Evolutionary conservation across 306 rosid species (phyloP).

Genomic region (Coriaria nepalensis): DNA sequence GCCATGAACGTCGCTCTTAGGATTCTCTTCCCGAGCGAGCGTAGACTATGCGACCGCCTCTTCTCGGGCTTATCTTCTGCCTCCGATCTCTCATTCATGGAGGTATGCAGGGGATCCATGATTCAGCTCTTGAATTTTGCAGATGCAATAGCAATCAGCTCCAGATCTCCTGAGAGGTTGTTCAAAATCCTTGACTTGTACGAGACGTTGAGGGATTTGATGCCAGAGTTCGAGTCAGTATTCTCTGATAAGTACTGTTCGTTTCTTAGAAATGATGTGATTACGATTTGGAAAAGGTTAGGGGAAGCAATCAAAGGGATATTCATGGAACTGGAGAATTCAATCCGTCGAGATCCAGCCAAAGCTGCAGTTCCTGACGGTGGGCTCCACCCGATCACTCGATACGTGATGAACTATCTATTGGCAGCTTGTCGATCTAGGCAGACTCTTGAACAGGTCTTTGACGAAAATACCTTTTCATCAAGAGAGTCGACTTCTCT

Average conservation of each 20-base stretch:
- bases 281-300: constrained; percentile 73
- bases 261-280: constrained; percentile 57
- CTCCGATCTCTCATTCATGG: constrained; percentile 74
- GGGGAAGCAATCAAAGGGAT: constrained; percentile 79
- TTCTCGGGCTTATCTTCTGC: constrained; percentile 74
- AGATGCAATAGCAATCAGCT: constrained; percentile 70
- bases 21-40: constrained; percentile 76
- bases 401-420: constrained; percentile 93
- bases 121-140: constrained; percentile 74
- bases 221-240: constrained; percentile 52
- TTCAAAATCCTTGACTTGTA: constrained; percentile 70
- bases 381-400: constrained; percentile 83
- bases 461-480: constrained; percentile 47
- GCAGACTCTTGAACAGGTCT: constrained; percentile 60
- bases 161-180: constrained; percentile 74
- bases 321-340: constrained; percentile 90
- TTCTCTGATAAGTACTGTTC: constrained; percentile 70
- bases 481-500: constrained; percentile 33
- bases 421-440: constrained; percentile 73
- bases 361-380: constrained; percentile 76
- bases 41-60: constrained; percentile 63
- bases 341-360: constrained; percentile 77
- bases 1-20: constrained; percentile 54
- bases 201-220: constrained; percentile 64
- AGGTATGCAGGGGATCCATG: constrained; percentile 73